A percentile compares a stretch with the other conserved stretches of the same genome.
phyloP scores from a whole-genome alignment of 805 yeast genomes.

The Myxozyma mucilagina region DNA sequence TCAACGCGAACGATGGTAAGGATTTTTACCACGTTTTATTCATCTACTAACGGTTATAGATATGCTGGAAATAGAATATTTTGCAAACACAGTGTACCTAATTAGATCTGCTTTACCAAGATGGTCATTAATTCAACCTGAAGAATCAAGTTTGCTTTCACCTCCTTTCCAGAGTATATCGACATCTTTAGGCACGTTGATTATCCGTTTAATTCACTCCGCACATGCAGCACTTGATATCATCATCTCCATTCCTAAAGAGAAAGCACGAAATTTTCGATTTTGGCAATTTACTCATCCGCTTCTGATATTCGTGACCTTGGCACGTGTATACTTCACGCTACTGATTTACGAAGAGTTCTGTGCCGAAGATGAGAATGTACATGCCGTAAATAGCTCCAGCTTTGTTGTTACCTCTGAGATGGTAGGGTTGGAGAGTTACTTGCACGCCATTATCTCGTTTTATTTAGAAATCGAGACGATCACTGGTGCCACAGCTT shows the following conservation, averaged over 20 bases:
- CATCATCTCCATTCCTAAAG: neutral
- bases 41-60: neutral
- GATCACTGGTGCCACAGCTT: neutral
- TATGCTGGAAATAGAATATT: constrained; percentile 8
- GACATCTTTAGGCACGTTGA: neutral
- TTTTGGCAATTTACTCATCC: constrained; percentile 9
- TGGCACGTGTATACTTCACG: constrained; percentile 3
- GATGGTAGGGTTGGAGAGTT: neutral
- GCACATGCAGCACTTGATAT: constrained; percentile 8
- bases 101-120: constrained; percentile 7
- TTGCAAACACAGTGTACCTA: constrained; percentile 5
- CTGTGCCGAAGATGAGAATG: neutral
- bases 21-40: neutral
- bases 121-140: neutral
- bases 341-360: neutral
- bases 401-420: neutral
- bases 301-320: neutral
- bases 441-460: neutral
- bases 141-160: neutral
- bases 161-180: neutral
- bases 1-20: neutral
- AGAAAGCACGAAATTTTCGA: neutral
- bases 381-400: neutral
- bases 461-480: neutral
- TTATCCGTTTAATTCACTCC: neutral